Percentiles rank a stretch among this genome's conserved stretches.
Evolutionary conservation across 2,329 filamentous ascomycete genomes (phyloP).

Genomic region (Diaporthe helianthi): DNA sequence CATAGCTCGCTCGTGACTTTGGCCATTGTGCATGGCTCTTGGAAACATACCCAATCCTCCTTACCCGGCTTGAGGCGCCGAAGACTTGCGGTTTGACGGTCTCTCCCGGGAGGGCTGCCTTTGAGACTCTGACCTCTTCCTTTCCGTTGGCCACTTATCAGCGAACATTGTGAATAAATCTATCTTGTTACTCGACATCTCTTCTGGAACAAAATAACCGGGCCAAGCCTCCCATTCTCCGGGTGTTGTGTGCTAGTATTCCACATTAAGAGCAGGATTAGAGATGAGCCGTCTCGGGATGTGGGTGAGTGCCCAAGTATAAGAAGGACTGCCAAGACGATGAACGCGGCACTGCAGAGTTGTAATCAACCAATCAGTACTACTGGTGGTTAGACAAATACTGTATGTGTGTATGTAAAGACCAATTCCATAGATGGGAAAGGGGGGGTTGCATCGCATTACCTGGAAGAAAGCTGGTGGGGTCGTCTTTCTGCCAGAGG

Average conservation of each 20-base stretch:
- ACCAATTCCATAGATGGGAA: too few relatives aligned
- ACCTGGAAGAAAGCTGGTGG: neutral
- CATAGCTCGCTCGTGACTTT: neutral
- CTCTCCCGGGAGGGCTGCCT: neutral
- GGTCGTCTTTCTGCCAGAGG: neutral
- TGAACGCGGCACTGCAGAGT: constrained; percentile 3
- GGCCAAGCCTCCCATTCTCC: neutral
- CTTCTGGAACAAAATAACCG: neutral
- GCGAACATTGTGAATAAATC: neutral
- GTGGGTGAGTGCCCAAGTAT: neutral
- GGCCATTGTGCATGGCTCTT: neutral
- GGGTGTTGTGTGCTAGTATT: neutral
- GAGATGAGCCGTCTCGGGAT: neutral
- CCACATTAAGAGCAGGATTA: neutral
- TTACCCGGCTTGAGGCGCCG: neutral
- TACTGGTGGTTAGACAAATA: too few relatives aligned
- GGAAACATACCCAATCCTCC: too few relatives aligned
- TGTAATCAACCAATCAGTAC: neutral
- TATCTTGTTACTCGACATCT: neutral
- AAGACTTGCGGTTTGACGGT: too few relatives aligned
- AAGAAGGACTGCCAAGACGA: neutral
- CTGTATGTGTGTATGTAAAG: too few relatives aligned
- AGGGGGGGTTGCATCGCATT: neutral
- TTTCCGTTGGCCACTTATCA: neutral
- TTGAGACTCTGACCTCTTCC: too few relatives aligned